Conservation (phyloP, 768 basidiomycete genomes). For the Naganishia vaughanmartiniae region DNA sequence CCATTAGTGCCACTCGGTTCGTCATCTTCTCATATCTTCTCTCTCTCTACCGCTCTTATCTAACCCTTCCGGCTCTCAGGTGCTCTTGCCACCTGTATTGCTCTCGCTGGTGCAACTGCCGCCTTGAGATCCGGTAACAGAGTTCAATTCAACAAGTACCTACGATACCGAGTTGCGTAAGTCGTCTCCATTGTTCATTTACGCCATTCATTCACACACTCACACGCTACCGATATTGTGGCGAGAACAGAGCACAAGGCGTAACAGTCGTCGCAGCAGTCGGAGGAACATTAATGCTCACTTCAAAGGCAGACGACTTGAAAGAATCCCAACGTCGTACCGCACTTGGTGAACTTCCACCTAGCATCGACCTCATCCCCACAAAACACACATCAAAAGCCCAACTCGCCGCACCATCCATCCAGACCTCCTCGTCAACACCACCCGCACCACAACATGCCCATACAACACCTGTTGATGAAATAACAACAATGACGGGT, state of each 20-base stretch:
- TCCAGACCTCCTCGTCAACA: slow-evolving; percentile 7
- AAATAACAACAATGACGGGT: neutral
- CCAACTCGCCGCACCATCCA: neutral
- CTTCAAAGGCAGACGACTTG: slow-evolving; percentile 33
- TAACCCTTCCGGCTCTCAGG: slow-evolving; percentile 32
- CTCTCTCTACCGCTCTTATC: neutral
- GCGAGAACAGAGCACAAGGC: slow-evolving; percentile 42
- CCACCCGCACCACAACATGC: neutral
- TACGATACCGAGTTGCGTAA: slow-evolving; percentile 47
- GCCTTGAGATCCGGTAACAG: slow-evolving; percentile 45
- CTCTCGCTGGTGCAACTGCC: slow-evolving; percentile 44
- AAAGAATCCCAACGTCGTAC: slow-evolving; percentile 24
- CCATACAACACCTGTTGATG: neutral
- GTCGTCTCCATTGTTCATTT: slow-evolving; percentile 21
- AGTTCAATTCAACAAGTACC: slow-evolving; percentile 45
- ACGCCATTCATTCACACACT: neutral
- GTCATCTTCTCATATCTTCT: slow-evolving; percentile 11
- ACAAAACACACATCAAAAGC: slow-evolving; percentile 2
- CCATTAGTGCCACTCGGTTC: slow-evolving; percentile 47
- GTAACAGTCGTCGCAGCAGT: slow-evolving; percentile 49
- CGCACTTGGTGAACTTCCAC: slow-evolving; percentile 42
- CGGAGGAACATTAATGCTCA: slow-evolving; percentile 34
- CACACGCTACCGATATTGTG: neutral
- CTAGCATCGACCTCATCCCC: neutral
- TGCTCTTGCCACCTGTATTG: slow-evolving; percentile 43